Base-by-base conservation (phyloP, 805 yeast species). In the Candida broadrunensis region DNA sequence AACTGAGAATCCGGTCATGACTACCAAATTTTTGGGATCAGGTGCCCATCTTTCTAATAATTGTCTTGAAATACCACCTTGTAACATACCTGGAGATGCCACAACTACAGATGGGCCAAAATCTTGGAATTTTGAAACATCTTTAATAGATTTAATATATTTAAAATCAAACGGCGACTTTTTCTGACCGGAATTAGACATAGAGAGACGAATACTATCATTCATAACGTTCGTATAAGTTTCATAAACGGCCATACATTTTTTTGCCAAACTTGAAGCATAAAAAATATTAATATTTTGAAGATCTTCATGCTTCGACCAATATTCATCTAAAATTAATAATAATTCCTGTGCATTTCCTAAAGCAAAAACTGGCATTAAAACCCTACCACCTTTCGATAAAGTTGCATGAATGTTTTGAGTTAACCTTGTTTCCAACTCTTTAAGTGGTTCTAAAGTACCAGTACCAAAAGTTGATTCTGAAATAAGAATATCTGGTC, bases 381-480 rank as follows among this genome's bases (percentile, higher is more conserved):
- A 66, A 14, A 91, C 90, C 43, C 97, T 74, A 1, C 99, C 99
- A 31, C 97, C 98, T 51, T 85, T 86, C 20, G 75, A 65, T 5
- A 93, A 67, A 0, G 97, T 88, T 0, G 87, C 76, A 53, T 93
- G 97, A 17, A 93, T 87, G 27, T 88, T 63, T 35, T 81, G 82
- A 6, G 95, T 87, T 46, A 93, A 68, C 51, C 90, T 78, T 12
- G 78, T 71, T 61, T 93, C 99, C 60, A 90, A 84, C 45, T 88
- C 96, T 18, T 75, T 60, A 46, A 97, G 72, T 2, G 97, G 95
- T 56, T 89, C 96, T 58, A 90, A 97, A 0, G 96, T 88, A 30
- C 97, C 97, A 0, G 98, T 93, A 42, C 99, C 99, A 60, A 90
- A 93, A 1, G 99, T 93, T 4, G 97, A 85, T 61, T 93, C 99